phyloP scores from a whole-genome alignment of 805 yeast species.

The Pichia kluyveri region DNA sequence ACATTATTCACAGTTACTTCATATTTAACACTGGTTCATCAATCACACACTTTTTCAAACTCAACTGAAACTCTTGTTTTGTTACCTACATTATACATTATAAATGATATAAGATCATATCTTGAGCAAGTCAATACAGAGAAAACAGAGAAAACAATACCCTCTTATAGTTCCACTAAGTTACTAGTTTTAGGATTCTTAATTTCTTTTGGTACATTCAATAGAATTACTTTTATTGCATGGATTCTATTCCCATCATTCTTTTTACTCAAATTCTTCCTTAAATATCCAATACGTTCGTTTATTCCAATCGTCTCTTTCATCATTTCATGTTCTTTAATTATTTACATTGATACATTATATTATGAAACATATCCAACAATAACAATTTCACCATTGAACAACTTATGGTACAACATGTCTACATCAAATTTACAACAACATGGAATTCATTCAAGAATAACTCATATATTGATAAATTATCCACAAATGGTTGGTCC shows the following conservation, averaged over 20 bases:
- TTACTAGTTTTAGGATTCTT: slow-evolving; percentile 36
- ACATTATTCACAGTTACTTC: slow-evolving; percentile 43
- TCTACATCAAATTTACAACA: slow-evolving; percentile 44
- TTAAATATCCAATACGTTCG: slow-evolving; percentile 25
- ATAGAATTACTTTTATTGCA: slow-evolving; percentile 74
- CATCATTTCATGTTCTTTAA: slow-evolving; percentile 24
- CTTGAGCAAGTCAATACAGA: slow-evolving; percentile 5
- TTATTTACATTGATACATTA: slow-evolving; percentile 48
- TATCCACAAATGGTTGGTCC: slow-evolving; percentile 84
- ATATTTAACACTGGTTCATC: slow-evolving; percentile 70
- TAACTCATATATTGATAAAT: slow-evolving; percentile 66
- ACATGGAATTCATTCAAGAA: slow-evolving; percentile 81
- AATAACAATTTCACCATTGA: slow-evolving; percentile 59
- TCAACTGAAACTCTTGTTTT: slow-evolving; percentile 62
- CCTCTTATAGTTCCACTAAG: slow-evolving; percentile 7
- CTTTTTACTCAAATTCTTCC: slow-evolving; percentile 35
- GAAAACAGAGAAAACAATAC: background rate
- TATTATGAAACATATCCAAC: slow-evolving; percentile 13
- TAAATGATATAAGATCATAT: slow-evolving; percentile 27
- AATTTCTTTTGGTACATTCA: slow-evolving; percentile 64
- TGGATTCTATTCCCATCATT: slow-evolving; percentile 61
- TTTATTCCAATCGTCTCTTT: slow-evolving; percentile 31
- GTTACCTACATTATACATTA: slow-evolving; percentile 39
- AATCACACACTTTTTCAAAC: slow-evolving; percentile 86
- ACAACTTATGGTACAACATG: slow-evolving; percentile 68